Conservation (phyloP, 176 grass and related monocot genomes). For the Lolium rigidum region DNA sequence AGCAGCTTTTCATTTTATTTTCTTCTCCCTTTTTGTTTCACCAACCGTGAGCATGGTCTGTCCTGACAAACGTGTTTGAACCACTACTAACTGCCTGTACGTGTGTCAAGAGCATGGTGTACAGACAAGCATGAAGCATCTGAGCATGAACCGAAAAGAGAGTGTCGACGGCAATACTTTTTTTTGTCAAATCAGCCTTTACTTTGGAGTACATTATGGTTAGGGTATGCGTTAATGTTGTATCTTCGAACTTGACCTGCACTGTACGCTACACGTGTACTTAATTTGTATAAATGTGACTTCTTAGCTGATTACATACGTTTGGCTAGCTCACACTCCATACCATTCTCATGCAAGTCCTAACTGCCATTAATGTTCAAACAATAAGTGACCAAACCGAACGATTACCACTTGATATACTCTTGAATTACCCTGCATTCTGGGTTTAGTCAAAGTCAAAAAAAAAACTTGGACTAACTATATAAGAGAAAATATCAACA, state of each 20-base stretch:
- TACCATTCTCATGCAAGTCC: background rate
- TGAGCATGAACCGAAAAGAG: background rate
- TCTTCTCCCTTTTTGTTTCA: conserved; percentile 22
- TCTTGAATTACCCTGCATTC: no score
- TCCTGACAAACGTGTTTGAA: conserved; percentile 46
- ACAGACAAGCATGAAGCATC: background rate
- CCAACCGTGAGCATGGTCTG: conserved; percentile 39
- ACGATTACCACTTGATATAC: background rate
- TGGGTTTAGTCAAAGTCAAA: no score
- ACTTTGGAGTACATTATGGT: background rate
- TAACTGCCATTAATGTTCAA: no score
- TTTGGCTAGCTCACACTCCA: no score
- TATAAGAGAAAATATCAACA: no score
- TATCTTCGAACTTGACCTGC: background rate
- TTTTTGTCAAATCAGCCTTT: background rate
- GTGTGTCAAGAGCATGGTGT: background rate
- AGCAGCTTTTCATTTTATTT: background rate
- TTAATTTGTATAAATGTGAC: background rate
- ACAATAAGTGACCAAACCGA: no score
- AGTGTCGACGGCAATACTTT: background rate
- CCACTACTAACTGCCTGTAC: background rate
- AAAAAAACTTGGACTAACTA: no score
- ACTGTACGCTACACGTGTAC: background rate
- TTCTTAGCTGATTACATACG: background rate
- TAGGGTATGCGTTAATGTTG: background rate